A percentile compares a stretch with the other conserved stretches of the same genome.
phyloP scores from a whole-genome alignment of 2,329 filamentous ascomycete genomes.

The Phymatotrichopsis omnivora region DNA sequence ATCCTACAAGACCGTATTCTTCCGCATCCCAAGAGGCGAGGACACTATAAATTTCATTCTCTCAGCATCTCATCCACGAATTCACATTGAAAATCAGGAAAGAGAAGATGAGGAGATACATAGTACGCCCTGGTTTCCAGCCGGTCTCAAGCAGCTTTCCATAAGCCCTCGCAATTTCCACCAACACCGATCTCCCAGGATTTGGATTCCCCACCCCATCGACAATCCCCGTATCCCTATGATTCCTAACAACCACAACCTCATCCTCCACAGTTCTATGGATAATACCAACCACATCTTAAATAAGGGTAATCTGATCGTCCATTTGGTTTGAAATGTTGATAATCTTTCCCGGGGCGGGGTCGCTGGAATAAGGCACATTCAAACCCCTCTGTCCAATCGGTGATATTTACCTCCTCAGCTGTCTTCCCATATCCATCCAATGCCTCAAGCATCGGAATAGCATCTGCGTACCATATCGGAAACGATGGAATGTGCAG shows the following conservation, averaged over 20 bases:
- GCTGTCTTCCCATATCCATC: slow-evolving; percentile 79
- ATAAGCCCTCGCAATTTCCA: slow-evolving; percentile 79
- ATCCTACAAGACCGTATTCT: slow-evolving; percentile 88
- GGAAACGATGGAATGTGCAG: slow-evolving; percentile 84
- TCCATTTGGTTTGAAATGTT: slow-evolving; percentile 71
- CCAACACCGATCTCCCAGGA: slow-evolving; percentile 79
- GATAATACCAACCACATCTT: slow-evolving; percentile 87
- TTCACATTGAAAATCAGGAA: too few species aligned
- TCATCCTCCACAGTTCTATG: slow-evolving; percentile 67
- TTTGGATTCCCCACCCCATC: slow-evolving; percentile 78
- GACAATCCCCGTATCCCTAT: slow-evolving; percentile 80
- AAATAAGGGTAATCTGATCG: slow-evolving; percentile 70
- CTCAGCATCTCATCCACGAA: slow-evolving; percentile 1
- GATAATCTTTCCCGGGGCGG: slow-evolving; percentile 58
- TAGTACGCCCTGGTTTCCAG: slow-evolving; percentile 87
- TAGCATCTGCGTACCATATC: slow-evolving; percentile 75
- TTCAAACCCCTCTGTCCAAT: slow-evolving; percentile 69
- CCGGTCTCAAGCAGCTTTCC: slow-evolving; percentile 65
- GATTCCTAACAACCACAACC: slow-evolving; percentile 83
- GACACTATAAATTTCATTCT: slow-evolving; percentile 41
- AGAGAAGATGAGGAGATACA: slow-evolving; percentile 37
- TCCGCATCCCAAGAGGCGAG: slow-evolving; percentile 95
- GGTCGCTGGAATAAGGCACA: slow-evolving; percentile 67
- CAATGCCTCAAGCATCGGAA: slow-evolving; percentile 79
- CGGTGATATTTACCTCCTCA: slow-evolving; percentile 54